Conservation (phyloP, 345 rosid species). For the Eucalyptus regnans region DNA sequence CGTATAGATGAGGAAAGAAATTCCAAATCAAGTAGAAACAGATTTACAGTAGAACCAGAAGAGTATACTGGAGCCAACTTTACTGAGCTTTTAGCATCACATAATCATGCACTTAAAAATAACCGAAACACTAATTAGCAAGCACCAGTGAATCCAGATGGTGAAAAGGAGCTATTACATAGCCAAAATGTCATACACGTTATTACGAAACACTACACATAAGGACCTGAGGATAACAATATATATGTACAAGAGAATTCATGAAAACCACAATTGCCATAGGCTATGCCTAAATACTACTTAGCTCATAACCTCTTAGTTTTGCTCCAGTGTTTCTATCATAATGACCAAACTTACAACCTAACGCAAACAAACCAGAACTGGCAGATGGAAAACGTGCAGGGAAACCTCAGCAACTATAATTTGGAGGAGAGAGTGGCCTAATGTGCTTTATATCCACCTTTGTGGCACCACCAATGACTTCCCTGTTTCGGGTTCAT, state of each 20-base stretch:
- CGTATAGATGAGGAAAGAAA: background rate
- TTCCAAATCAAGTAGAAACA: background rate
- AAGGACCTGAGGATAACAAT: background rate
- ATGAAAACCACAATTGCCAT: background rate
- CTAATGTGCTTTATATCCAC: background rate
- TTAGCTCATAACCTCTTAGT: background rate
- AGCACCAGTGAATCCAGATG: background rate
- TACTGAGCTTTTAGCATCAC: background rate
- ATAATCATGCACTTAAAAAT: background rate
- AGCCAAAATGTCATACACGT: background rate
- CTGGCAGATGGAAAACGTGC: background rate
- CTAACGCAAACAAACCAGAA: background rate
- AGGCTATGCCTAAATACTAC: background rate
- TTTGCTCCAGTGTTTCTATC: background rate
- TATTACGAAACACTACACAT: background rate
- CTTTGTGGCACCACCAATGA: background rate
- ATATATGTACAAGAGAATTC: background rate
- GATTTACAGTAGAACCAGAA: background rate
- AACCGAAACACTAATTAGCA: background rate
- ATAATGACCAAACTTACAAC: background rate
- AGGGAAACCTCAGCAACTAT: background rate
- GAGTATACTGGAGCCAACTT: background rate
- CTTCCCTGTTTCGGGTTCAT: background rate
- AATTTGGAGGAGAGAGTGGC: background rate
- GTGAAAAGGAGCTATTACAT: background rate